Conservation (phyloP, 805 yeast species). For the Suhomyces xylopsoci region DNA sequence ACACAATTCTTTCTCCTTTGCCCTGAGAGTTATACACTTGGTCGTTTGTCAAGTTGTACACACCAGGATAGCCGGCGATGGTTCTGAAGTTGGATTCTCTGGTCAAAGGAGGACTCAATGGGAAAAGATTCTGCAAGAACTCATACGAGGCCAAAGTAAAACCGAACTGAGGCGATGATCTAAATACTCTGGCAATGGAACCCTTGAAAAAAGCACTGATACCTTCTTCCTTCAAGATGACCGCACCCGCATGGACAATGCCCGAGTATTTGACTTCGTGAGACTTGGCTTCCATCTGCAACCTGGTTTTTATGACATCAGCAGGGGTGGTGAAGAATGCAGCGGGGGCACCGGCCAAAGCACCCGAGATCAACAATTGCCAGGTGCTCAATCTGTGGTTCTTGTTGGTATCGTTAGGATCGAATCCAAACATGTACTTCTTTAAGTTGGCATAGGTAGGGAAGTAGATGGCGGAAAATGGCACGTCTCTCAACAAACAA, state of each 20-base stretch:
- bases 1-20: slow-evolving; percentile 31
- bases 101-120: slow-evolving; percentile 55
- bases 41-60: slow-evolving; percentile 43
- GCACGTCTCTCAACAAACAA: slow-evolving; percentile 90
- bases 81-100: slow-evolving; percentile 43
- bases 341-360: slow-evolving; percentile 96
- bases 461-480: slow-evolving; percentile 94
- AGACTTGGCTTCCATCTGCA: slow-evolving; percentile 76
- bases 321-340: slow-evolving; percentile 96
- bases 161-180: slow-evolving; percentile 98
- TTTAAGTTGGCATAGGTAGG: slow-evolving; percentile 95
- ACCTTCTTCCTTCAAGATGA: slow-evolving; percentile 81
- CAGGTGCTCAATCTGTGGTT: slow-evolving; percentile 65
- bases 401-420: slow-evolving; percentile 62
- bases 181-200: slow-evolving; percentile 87
- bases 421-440: slow-evolving; percentile 74
- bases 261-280: slow-evolving; percentile 79
- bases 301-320: slow-evolving; percentile 93
- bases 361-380: slow-evolving; percentile 86
- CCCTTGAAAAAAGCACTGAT: slow-evolving; percentile 89
- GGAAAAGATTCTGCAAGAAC: slow-evolving; percentile 74
- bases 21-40: slow-evolving; percentile 42
- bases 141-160: slow-evolving; percentile 98
- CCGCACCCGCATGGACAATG: slow-evolving; percentile 69
- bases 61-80: slow-evolving; percentile 45